Percentiles rank a stretch among this genome's conserved stretches.
phyloP scores from a whole-genome alignment of 805 yeast genomes.

The Wickerhamia fluorescens region DNA sequence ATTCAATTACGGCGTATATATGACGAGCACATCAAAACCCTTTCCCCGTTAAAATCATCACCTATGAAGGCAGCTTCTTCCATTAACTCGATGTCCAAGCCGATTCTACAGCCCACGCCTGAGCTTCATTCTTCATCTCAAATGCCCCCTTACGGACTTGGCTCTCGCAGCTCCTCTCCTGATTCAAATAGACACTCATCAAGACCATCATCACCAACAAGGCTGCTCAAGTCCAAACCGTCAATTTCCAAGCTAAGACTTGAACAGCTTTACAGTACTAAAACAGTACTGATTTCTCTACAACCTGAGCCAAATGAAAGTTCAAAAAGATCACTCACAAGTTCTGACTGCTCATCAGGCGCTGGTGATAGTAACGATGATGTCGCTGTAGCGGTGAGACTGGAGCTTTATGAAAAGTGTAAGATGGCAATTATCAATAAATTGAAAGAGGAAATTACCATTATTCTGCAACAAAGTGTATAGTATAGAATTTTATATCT shows the following conservation, averaged over 20 bases:
- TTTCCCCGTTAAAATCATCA: too few relatives aligned
- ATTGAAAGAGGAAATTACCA: slow-evolving; percentile 13
- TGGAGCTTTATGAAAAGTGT: slow-evolving; percentile 23
- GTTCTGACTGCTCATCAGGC: slow-evolving; percentile 2
- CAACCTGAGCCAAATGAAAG: too few relatives aligned
- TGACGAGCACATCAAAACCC: slow-evolving; percentile 23
- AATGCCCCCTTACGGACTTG: too few relatives aligned
- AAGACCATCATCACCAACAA: slow-evolving; percentile 9
- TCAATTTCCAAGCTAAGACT: slow-evolving; percentile 16
- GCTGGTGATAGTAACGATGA: slow-evolving; percentile 4
- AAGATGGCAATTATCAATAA: slow-evolving; percentile 18
- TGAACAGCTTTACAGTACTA: slow-evolving; percentile 19
- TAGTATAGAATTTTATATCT: too few relatives aligned
- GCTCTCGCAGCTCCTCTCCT: too few relatives aligned
- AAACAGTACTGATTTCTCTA: slow-evolving; percentile 14
- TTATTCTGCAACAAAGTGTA: too few relatives aligned
- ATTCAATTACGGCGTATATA: slow-evolving; percentile 63
- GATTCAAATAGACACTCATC: too few relatives aligned
- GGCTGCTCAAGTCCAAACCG: slow-evolving; percentile 12
- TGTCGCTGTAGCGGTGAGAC: slow-evolving; percentile 4
- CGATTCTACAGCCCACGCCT: too few relatives aligned
- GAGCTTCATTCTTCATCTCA: too few relatives aligned
- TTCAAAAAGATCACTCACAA: slow-evolving; percentile 3
- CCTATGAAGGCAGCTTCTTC: too few relatives aligned
- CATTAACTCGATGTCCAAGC: too few relatives aligned